These are phyloP conservation scores for Pezicula neosporulosa DNA, from an alignment of 2,329 filamentous ascomycete species.

Conservation along the genomic window DNA sequence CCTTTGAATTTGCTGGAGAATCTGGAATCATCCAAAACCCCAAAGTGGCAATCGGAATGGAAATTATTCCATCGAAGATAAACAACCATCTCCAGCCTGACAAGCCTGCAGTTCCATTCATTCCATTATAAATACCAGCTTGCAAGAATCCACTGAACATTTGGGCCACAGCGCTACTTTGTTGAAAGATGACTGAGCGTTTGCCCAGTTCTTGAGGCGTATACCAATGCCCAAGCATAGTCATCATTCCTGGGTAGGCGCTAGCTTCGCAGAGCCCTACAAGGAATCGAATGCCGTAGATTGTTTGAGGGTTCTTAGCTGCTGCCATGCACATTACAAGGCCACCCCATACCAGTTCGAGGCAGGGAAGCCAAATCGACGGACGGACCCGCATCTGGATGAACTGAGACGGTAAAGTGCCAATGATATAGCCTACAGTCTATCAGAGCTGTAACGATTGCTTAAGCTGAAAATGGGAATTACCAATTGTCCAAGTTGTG, in stretches of 20 bases:
- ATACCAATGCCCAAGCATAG: constrained; percentile 53
- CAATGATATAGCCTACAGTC: constrained; percentile 44
- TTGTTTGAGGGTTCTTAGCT: constrained; percentile 27
- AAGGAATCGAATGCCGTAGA: constrained; percentile 33
- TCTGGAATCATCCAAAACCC: constrained; percentile 47
- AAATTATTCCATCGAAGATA: constrained; percentile 51
- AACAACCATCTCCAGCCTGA: constrained; percentile 53
- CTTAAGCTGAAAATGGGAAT: too few relatives aligned
- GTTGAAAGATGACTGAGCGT: constrained; percentile 53
- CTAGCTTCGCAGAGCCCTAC: constrained; percentile 47
- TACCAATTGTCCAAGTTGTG: constrained; percentile 44
- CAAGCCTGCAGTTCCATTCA: constrained; percentile 42
- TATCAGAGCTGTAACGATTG: too few relatives aligned
- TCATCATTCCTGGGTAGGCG: constrained; percentile 51
- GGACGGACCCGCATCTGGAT: constrained; percentile 44
- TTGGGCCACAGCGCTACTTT: neutral
- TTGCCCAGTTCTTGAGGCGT: constrained; percentile 50
- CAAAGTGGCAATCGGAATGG: constrained; percentile 45
- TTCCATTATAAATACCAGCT: constrained; percentile 41
- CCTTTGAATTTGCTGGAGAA: constrained; percentile 44
- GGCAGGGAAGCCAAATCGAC: constrained; percentile 42
- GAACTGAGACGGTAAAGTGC: constrained; percentile 45
- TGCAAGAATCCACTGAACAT: constrained; percentile 49
- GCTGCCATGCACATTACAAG: constrained; percentile 30
- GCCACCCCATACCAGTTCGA: constrained; percentile 38